These are phyloP conservation scores for Oxytropis ochrocephala DNA, from an alignment of 306 rosid species.

Conservation along the genomic window DNA sequence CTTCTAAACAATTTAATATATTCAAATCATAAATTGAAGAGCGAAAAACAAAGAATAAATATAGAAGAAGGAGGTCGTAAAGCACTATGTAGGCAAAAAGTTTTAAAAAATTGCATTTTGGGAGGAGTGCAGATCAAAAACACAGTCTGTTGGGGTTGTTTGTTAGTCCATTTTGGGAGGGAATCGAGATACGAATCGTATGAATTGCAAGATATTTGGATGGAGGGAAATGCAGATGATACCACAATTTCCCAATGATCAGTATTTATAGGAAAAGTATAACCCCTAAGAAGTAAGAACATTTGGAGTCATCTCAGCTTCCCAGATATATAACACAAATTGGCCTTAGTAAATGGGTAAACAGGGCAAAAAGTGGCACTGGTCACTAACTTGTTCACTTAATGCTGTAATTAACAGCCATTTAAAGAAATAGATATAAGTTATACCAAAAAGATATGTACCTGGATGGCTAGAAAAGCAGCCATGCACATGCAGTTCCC, in stretches of 20 bases:
- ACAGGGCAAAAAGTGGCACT: not conserved
- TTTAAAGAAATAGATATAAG: not conserved
- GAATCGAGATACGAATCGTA: no score
- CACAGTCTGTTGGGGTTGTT: no score
- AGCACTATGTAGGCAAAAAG: no score
- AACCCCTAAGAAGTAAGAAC: not conserved
- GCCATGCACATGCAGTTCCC: conserved; percentile 99
- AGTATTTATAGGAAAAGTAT: not conserved
- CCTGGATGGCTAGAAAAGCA: conserved; percentile 82
- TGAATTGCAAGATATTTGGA: not conserved
- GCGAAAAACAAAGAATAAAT: no score
- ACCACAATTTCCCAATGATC: not conserved
- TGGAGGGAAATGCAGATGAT: not conserved
- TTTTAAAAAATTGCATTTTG: no score
- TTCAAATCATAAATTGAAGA: no score
- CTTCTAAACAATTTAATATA: no score
- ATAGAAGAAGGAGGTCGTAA: no score
- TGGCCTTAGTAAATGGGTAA: not conserved
- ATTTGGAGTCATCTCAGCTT: not conserved
- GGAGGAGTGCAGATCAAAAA: no score
- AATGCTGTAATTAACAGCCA: not conserved
- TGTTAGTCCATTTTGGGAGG: no score
- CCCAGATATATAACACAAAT: not conserved
- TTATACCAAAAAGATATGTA: conserved; percentile 14
- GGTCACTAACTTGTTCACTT: not conserved